Base-by-base conservation (phyloP, 352 stramenopile species). In the Pythium monospermum region DNA sequence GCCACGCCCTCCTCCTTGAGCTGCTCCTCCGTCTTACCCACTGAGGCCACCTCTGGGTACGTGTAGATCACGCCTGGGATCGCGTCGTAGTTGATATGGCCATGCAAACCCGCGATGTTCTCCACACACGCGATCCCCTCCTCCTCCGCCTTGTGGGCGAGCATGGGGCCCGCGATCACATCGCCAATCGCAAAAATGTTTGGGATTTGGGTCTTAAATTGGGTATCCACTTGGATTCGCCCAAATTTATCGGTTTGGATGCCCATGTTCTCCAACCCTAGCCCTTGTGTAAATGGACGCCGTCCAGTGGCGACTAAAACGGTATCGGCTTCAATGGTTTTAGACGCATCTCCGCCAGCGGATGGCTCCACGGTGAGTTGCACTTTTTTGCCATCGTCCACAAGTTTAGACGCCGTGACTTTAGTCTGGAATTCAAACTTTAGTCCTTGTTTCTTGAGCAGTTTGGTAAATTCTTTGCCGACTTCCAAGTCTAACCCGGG, bases 81-180 rank as follows among this genome's bases (percentile, higher is more conserved):
- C 23, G 92, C 94, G 72, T 98, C 90, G 72, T 99, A 99, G 76
- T 99, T 99, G 37, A 99, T 95, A 73, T 99, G 96, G 56, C 96
- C 96, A 54, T 96, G 91, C 65, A 93, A 95, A 63, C 96, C 97
- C 19, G 94, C 93, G 64, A 99, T 98, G 46, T 79, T 97, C 77
- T 99, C 97, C 13, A 96, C 94, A 49, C 83, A 94, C n/a, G 96
- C 96, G 63, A 99, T 97, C 23, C 96, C 96, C 67, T 99, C 97
- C 62, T 99, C 96, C 76, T 99, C 97, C 25, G 97, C 96, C 82
- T 99, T 99, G 91, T 99, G 97, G 16, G 97, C 96, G 33, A 99
- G 81, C 97, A 99, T 99, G 10, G 96, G 93, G 38, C 97, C 97
- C 51, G 97, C 88, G 56, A 99, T 99, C 57, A 94, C 94, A 56